phyloP scores from a whole-genome alignment of 73 alveolate species.

The Tetrahymena borealis region DNA sequence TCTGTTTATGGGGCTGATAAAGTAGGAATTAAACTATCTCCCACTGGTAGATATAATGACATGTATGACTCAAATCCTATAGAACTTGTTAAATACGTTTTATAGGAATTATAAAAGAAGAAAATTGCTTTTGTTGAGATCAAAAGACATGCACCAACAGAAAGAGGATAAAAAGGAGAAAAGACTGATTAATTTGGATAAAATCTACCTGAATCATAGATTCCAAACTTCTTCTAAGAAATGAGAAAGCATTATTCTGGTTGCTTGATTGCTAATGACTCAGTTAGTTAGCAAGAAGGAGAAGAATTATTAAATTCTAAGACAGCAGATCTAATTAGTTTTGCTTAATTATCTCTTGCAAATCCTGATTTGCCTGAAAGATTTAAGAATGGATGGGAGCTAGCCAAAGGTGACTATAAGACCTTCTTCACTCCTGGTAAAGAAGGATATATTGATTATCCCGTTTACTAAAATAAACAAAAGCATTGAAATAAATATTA shows the following conservation, averaged over 20 bases:
- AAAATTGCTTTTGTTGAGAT: conserved; percentile 24
- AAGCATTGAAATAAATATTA: background rate
- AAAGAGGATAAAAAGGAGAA: background rate
- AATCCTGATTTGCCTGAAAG: conserved; percentile 42
- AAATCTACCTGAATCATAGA: background rate
- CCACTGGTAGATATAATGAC: conserved; percentile 33
- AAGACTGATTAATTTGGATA: conserved; percentile 8
- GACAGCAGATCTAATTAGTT: background rate
- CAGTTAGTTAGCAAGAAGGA: background rate
- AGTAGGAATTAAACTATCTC: conserved; percentile 55
- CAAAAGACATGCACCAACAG: conserved; percentile 2
- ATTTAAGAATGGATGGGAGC: conserved; percentile 9
- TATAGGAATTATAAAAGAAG: background rate
- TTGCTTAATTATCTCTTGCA: background rate
- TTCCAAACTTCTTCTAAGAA: background rate
- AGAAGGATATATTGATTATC: conserved; percentile 36
- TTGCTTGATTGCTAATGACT: conserved; percentile 2
- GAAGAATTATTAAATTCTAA: background rate
- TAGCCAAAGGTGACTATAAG: conserved; percentile 8
- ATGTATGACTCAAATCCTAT: conserved; percentile 52
- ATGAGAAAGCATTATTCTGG: conserved; percentile 13
- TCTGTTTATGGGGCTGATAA: conserved; percentile 34
- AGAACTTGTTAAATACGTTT: conserved; percentile 2
- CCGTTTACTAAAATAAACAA: conserved; percentile 3
- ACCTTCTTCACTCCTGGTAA: conserved; percentile 24